Evolutionary conservation across 495 filamentous ascomycete genomes (phyloP).

Genomic region (Neurospora sp.): DNA sequence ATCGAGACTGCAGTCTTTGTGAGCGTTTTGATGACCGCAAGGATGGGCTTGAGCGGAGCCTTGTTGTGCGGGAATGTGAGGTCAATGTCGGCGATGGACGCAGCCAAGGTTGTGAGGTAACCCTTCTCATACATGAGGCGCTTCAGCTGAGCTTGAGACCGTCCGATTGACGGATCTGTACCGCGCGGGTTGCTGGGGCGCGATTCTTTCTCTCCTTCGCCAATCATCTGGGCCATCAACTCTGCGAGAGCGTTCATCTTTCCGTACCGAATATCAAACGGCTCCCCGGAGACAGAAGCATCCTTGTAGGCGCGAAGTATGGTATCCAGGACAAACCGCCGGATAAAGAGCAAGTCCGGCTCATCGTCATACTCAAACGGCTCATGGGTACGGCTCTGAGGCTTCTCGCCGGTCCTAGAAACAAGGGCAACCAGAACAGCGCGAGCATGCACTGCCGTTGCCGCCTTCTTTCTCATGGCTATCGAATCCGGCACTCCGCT

Average conservation of each 20-base stretch:
- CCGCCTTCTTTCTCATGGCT: slow-evolving; percentile 67
- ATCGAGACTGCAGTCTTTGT: slow-evolving; percentile 79
- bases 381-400: slow-evolving; percentile 34
- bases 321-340: slow-evolving; percentile 90
- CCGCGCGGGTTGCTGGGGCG: slow-evolving; percentile 29
- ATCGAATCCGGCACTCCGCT: slow-evolving; percentile 60
- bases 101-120: slow-evolving; percentile 76
- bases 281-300: slow-evolving; percentile 64
- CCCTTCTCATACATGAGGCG: slow-evolving; percentile 98
- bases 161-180: slow-evolving; percentile 19
- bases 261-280: slow-evolving; percentile 78
- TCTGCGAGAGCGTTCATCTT: slow-evolving; percentile 78
- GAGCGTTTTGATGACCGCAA: slow-evolving; percentile 76
- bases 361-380: slow-evolving; percentile 66
- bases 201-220: slow-evolving; percentile 54
- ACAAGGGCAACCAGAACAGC: slow-evolving; percentile 79
- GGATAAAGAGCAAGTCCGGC: slow-evolving; percentile 79
- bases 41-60: slow-evolving; percentile 89
- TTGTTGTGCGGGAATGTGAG: slow-evolving; percentile 89
- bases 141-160: slow-evolving; percentile 64
- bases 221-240: slow-evolving; percentile 85
- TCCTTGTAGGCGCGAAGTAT: slow-evolving; percentile 87
- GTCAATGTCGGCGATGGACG: slow-evolving; percentile 92
- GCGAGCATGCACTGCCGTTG: slow-evolving; percentile 76
- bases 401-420: slow-evolving; percentile 70